A percentile compares a stretch with the other conserved stretches of the same genome.
Evolutionary conservation across 129 eudicot genomes (phyloP).

Genomic region (Kitagawia praeruptora): DNA sequence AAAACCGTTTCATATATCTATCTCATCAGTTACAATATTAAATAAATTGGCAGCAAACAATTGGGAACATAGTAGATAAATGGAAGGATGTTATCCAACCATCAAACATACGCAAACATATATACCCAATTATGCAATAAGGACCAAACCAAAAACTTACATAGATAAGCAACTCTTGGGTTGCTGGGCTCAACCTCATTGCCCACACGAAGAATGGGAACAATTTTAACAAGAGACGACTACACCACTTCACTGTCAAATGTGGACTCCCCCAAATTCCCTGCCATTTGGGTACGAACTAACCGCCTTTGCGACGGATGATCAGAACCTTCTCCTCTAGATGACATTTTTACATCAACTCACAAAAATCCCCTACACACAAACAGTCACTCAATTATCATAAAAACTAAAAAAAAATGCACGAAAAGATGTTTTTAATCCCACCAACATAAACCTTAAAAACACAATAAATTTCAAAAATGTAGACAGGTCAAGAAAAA

Average conservation of each 20-base stretch:
- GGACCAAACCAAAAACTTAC: slow-evolving; percentile 35
- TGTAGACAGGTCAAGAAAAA: neutral
- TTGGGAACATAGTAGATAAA: neutral
- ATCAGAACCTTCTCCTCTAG: slow-evolving; percentile 62
- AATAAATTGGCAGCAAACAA: neutral
- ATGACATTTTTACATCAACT: slow-evolving; percentile 38
- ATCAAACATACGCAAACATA: neutral
- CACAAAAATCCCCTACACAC: slow-evolving; percentile 14
- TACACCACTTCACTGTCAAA: slow-evolving; percentile 99
- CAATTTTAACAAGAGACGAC: slow-evolving; percentile 83
- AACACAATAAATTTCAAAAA: neutral
- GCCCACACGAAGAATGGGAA: slow-evolving; percentile 97
- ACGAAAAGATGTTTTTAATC: neutral
- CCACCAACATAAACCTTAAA: neutral
- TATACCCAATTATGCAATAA: neutral
- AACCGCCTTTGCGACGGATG: slow-evolving; percentile 78
- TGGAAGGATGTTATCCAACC: neutral
- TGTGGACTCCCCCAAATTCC: slow-evolving; percentile 83
- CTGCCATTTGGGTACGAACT: slow-evolving; percentile 80
- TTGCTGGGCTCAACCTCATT: slow-evolving; percentile 95
- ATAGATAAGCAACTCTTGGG: slow-evolving; percentile 92
- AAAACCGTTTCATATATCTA: neutral
- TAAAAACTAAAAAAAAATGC: neutral
- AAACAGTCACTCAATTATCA: neutral
- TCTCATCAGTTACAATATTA: neutral